phyloP scores from a whole-genome alignment of 108 stramenopile genomes.

The Mayamaea pseudoterrestris region DNA sequence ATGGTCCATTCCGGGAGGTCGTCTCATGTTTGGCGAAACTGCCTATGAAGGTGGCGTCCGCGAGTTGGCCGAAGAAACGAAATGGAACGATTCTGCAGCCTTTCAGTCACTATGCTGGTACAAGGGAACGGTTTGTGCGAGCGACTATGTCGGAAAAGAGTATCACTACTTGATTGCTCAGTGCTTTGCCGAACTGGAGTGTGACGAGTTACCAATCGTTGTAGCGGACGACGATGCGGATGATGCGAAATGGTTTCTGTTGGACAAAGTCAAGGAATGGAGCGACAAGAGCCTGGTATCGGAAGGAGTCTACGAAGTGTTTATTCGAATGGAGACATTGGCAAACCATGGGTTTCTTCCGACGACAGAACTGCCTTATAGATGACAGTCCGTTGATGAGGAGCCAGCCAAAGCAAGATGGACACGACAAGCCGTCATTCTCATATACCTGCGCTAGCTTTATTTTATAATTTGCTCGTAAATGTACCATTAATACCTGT shows the following conservation, averaged over 20 bases:
- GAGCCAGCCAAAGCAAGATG: no score
- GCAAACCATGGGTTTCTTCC: slow-evolving; percentile 8
- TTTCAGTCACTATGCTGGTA: slow-evolving; percentile 24
- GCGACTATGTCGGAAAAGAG: slow-evolving; percentile 27
- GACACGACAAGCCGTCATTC: no score
- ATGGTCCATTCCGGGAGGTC: slow-evolving; percentile 62
- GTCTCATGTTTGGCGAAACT: slow-evolving; percentile 46
- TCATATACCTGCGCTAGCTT: no score
- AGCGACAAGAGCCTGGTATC: background rate
- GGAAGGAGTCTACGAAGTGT: slow-evolving; percentile 10
- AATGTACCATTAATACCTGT: no score
- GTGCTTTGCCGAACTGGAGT: slow-evolving; percentile 7
- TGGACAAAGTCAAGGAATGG: slow-evolving; percentile 10
- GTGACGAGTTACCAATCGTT: slow-evolving; percentile 9
- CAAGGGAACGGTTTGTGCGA: slow-evolving; percentile 15
- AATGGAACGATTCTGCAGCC: background rate
- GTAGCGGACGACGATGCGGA: slow-evolving; percentile 28
- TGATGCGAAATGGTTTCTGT: slow-evolving; percentile 29
- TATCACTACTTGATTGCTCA: slow-evolving; percentile 61
- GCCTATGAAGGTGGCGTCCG: slow-evolving; percentile 36
- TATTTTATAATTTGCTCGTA: no score
- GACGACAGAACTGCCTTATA: no score
- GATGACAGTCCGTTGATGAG: no score
- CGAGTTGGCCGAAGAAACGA: slow-evolving; percentile 56
- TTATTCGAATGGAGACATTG: slow-evolving; percentile 20